These are phyloP conservation scores for Magnolia officinalis DNA, from an alignment of 164 flowering plant genomes.

Conservation along the genomic window DNA sequence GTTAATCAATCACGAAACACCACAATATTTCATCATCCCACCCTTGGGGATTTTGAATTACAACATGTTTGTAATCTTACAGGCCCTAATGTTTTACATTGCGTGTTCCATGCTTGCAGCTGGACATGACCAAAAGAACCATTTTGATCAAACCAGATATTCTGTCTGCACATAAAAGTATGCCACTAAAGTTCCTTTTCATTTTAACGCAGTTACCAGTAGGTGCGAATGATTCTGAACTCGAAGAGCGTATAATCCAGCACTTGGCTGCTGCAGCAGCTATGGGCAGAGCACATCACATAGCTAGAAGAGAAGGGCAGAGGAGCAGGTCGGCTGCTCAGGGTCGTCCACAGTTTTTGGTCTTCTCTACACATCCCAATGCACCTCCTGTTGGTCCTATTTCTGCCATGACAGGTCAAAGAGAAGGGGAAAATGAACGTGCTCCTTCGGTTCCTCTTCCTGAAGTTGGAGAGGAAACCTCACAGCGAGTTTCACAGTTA, in stretches of 20 bases:
- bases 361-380: conserved; percentile 59
- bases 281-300: conserved; percentile 78
- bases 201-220: conserved; percentile 55
- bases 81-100: not conserved
- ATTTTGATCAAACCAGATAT: not conserved
- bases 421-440: conserved; percentile 39
- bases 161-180: not conserved
- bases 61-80: conserved; percentile 52
- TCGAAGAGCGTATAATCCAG: conserved; percentile 87
- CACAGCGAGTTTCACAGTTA: conserved; percentile 17
- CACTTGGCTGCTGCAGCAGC: conserved; percentile 98
- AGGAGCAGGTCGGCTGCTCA: conserved; percentile 57
- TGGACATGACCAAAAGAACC: not conserved
- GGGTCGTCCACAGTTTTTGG: conserved; percentile 65
- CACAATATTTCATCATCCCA: conserved; percentile 72
- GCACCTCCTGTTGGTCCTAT: conserved; percentile 34
- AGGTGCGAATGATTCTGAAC: conserved; percentile 66
- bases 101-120: not conserved
- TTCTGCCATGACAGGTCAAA: conserved; percentile 32
- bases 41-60: conserved; percentile 78
- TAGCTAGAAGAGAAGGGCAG: conserved; percentile 70
- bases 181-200: not conserved
- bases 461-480: conserved; percentile 31
- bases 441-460: conserved; percentile 28
- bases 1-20: conserved; percentile 52